These are phyloP conservation scores for Sarcodon sp. DNA, from an alignment of 768 basidiomycete species.

Conservation along the genomic window DNA sequence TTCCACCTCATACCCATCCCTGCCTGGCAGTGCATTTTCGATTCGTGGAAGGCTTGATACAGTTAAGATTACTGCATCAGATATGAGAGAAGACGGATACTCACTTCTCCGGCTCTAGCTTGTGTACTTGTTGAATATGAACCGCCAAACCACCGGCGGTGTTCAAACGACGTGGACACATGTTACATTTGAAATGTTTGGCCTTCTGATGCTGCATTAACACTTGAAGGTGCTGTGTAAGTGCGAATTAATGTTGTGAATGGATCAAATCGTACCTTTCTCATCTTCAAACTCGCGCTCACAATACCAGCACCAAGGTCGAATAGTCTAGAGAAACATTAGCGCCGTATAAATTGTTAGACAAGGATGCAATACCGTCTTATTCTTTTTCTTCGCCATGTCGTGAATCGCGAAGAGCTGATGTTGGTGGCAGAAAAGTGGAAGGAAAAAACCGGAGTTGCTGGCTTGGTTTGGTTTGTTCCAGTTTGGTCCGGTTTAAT, in stretches of 20 bases:
- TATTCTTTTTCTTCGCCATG: slow-evolving; percentile 47
- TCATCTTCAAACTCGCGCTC: slow-evolving; percentile 99
- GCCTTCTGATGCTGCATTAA: slow-evolving; percentile 99
- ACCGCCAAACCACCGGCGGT: slow-evolving; percentile 97
- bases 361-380: slow-evolving; percentile 21
- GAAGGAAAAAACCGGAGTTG: not conserved
- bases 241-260: not conserved
- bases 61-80: slow-evolving; percentile 4
- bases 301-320: slow-evolving; percentile 99
- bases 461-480: too few species aligned
- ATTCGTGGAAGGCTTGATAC: slow-evolving; percentile 61
- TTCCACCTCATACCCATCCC: slow-evolving; percentile 97
- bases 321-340: slow-evolving; percentile 42
- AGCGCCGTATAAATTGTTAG: not conserved
- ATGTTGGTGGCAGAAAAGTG: not conserved
- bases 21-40: slow-evolving; percentile 90
- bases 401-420: not conserved
- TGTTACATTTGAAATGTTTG: slow-evolving; percentile 96
- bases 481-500: too few species aligned
- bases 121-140: slow-evolving; percentile 98
- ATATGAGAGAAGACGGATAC: slow-evolving; percentile 1
- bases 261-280: slow-evolving; percentile 49
- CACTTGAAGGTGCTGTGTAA: slow-evolving; percentile 31
- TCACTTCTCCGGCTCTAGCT: slow-evolving; percentile 83
- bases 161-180: slow-evolving; percentile 92